Percentiles rank a stretch among this genome's conserved stretches.
Conservation (phyloP, 352 stramenopile species). For the Plasmopara halstedii region DNA sequence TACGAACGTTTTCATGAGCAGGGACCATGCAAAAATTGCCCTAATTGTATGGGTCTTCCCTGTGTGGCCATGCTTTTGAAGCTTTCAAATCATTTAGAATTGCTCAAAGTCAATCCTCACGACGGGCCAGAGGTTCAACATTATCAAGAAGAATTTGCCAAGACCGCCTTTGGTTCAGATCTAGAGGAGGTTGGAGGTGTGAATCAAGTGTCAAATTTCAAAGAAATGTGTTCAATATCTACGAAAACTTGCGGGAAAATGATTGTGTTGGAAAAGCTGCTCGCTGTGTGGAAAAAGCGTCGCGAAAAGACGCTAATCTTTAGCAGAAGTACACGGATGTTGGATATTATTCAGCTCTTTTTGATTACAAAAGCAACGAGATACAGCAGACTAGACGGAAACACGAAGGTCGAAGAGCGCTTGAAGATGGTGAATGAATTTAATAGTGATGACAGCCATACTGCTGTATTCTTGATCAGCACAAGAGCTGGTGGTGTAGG, state of each 20-base stretch:
- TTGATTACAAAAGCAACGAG: constrained; percentile 53
- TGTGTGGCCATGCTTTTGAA: constrained; percentile 74
- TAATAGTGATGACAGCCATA: constrained; percentile 45
- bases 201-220: constrained; percentile 46
- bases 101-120: constrained; percentile 64
- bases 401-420: constrained; percentile 68
- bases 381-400: constrained; percentile 61
- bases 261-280: constrained; percentile 64
- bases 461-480: constrained; percentile 72
- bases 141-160: constrained; percentile 48
- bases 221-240: constrained; percentile 47
- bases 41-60: constrained; percentile 63
- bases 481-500: constrained; percentile 69
- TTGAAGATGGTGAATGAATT: constrained; percentile 70
- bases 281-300: constrained; percentile 54
- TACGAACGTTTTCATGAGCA: constrained; percentile 59
- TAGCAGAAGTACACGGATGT: constrained; percentile 72
- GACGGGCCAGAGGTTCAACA: constrained; percentile 45
- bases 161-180: constrained; percentile 47
- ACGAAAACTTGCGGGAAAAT: constrained; percentile 78
- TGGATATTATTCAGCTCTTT: constrained; percentile 76
- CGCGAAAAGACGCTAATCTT: constrained; percentile 67
- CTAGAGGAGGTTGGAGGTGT: constrained; percentile 47
- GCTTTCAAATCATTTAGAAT: constrained; percentile 72
- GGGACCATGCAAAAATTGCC: constrained; percentile 47